Conservation (phyloP, 139 green algal species). For the Edaphochlamys debaryana region DNA sequence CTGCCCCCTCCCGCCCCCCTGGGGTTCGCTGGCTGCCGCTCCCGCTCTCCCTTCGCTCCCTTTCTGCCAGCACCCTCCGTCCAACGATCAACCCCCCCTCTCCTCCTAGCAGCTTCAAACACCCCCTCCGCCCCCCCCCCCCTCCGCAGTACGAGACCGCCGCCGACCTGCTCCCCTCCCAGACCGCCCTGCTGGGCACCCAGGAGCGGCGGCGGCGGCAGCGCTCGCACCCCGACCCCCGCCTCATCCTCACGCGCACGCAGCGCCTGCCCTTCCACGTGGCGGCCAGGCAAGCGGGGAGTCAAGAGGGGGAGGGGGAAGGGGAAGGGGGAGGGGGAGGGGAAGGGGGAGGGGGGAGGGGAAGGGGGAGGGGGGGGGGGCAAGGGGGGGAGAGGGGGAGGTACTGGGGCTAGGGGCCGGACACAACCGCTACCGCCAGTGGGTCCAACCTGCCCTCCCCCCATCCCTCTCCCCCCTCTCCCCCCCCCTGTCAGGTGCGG, state of each 20-base stretch:
- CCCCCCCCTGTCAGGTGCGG: background rate
- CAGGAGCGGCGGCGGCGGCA: conserved; percentile 39
- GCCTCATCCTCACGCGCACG: conserved; percentile 54
- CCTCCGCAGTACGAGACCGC: conserved; percentile 40
- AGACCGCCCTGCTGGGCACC: conserved; percentile 29
- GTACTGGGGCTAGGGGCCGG: no score
- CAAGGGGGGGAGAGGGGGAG: no score
- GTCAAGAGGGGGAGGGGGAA: background rate
- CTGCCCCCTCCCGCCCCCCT: background rate
- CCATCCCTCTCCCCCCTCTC: background rate
- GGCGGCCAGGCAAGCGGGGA: background rate
- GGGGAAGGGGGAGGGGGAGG: background rate
- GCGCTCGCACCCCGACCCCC: conserved; percentile 48
- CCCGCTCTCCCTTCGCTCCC: background rate
- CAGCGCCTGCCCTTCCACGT: conserved; percentile 49
- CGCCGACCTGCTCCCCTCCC: conserved; percentile 42
- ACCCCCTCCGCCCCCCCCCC: background rate
- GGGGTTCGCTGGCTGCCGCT: background rate
- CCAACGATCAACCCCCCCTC: no score
- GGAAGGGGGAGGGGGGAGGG: no score
- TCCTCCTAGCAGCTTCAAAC: no score
- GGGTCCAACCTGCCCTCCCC: background rate
- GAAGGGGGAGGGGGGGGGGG: no score
- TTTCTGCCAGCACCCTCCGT: no score
- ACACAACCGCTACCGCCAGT: background rate